A percentile compares a stretch with the other conserved stretches of the same genome.
phyloP scores from a whole-genome alignment of 2,329 filamentous ascomycete genomes.

The Botrytis fabae region DNA sequence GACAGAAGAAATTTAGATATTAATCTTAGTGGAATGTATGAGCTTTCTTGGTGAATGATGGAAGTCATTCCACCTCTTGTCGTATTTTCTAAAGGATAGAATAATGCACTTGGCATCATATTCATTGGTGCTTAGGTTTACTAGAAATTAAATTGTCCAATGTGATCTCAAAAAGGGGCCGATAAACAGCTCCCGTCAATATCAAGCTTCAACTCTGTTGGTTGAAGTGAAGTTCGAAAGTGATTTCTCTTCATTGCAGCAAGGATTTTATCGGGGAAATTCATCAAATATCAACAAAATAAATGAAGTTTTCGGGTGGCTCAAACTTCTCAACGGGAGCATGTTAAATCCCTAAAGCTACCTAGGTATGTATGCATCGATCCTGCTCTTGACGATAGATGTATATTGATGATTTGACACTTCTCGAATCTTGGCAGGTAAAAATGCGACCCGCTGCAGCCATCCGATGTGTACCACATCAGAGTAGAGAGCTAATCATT shows the following conservation, averaged over 20 bases:
- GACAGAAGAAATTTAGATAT: background rate
- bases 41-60: constrained; percentile 8
- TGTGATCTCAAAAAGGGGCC: constrained; percentile 12
- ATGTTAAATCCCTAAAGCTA: background rate
- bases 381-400: background rate
- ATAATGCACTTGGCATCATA: background rate
- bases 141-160: background rate
- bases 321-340: background rate
- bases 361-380: background rate
- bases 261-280: background rate
- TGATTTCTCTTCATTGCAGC: background rate
- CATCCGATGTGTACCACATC: background rate
- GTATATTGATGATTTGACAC: background rate
- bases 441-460: background rate
- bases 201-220: background rate
- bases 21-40: background rate
- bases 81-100: background rate
- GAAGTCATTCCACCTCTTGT: constrained; percentile 15
- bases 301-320: background rate
- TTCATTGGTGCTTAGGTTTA: background rate
- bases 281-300: background rate
- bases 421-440: background rate
- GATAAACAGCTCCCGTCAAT: background rate
- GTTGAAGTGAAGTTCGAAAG: background rate
- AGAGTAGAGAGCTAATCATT: background rate